phyloP scores from a whole-genome alignment of 2,329 filamentous ascomycete genomes.

The Aureobasidium sp. region DNA sequence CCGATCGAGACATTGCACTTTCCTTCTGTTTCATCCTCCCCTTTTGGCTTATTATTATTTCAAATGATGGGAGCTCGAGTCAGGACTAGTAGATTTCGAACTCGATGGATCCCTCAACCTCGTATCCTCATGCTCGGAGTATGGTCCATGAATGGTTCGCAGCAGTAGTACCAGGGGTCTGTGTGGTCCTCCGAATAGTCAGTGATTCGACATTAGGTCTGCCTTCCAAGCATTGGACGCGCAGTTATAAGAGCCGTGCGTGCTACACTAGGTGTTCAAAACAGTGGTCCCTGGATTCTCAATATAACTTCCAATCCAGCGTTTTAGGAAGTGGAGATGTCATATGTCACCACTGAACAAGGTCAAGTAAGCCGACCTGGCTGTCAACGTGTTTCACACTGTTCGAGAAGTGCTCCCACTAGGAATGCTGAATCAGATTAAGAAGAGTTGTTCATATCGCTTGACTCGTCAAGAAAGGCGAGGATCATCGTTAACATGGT shows the following conservation, averaged over 20 bases:
- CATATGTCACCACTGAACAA: not conserved
- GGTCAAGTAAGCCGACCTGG: not conserved
- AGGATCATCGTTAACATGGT: not conserved
- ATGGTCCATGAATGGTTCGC: not conserved
- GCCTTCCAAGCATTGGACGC: not conserved
- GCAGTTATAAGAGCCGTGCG: not conserved
- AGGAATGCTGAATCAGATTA: not conserved
- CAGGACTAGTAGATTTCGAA: not conserved
- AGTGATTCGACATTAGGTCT: not conserved
- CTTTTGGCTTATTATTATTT: not conserved
- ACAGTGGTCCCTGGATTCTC: not conserved
- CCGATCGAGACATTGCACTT: not conserved
- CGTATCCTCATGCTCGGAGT: not conserved
- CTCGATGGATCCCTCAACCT: not conserved
- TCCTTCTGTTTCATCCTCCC: not conserved
- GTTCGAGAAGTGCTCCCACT: not conserved
- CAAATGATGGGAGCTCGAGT: not conserved
- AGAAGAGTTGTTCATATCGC: not conserved
- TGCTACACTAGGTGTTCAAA: not conserved
- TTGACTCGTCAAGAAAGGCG: not conserved
- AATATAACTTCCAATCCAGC: not conserved
- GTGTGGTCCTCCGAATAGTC: not conserved
- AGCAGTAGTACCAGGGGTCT: not conserved
- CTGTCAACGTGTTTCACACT: not conserved
- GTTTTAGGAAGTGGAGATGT: conserved; percentile 9